Conservation (phyloP, 1,284 basidiomycete species). For the Ustilago tritici region DNA sequence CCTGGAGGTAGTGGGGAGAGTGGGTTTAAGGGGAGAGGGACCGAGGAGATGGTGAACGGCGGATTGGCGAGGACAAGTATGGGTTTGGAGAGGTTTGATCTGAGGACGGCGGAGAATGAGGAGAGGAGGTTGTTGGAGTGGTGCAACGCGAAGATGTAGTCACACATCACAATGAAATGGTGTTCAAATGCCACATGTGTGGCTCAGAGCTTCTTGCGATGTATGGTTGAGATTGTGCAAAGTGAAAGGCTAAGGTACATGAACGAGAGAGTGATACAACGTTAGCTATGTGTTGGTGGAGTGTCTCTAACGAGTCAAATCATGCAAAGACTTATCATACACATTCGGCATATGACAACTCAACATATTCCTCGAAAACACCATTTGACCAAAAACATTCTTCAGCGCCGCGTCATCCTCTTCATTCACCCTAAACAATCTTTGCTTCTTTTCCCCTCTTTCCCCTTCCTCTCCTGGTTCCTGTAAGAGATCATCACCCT, state of each 20-base stretch:
- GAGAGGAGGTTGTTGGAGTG: conserved; percentile 32
- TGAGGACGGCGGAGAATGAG: not conserved
- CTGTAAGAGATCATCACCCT: conserved; percentile 72
- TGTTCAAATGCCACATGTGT: not conserved
- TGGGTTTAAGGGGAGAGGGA: conserved; percentile 73
- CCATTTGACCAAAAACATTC: conserved; percentile 81
- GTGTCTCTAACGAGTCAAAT: conserved; percentile 23
- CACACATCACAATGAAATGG: not conserved
- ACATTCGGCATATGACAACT: conserved; percentile 78
- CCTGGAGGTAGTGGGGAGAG: conserved; percentile 81
- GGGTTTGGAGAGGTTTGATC: conserved; percentile 29
- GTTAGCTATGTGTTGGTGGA: not conserved
- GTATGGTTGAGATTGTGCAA: not conserved
- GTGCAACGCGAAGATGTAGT: conserved; percentile 37
- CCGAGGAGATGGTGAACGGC: conserved; percentile 39
- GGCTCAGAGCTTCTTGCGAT: not conserved
- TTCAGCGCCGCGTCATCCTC: conserved; percentile 24
- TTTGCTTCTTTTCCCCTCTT: conserved; percentile 12
- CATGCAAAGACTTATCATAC: conserved; percentile 41
- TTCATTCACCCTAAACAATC: conserved; percentile 39
- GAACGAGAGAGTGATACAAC: not conserved
- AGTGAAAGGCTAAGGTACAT: conserved; percentile 5
- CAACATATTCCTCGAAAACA: conserved; percentile 84
- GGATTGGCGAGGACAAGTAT: conserved; percentile 18
- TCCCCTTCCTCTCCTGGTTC: not conserved